Evolutionary conservation across 2,329 filamentous ascomycete species (phyloP), one percentile per base, ranked within the genome.

Genomic region (Atkinsonella texensis): DNA sequence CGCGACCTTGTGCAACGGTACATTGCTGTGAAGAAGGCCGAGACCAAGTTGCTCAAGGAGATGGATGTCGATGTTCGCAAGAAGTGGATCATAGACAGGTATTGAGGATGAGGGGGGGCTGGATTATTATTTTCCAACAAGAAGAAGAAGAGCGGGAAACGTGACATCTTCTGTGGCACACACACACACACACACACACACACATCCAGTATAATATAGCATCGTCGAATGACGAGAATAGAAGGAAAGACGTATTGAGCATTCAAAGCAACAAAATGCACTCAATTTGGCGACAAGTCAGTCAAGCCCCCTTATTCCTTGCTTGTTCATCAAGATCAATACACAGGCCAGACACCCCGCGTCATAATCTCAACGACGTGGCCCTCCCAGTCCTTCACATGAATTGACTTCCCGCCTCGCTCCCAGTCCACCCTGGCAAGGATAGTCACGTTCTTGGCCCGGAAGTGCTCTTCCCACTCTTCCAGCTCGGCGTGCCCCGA

Each of bases 61-160:
- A 79, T 87, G 74, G 58, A 57, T 0, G 66, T 69, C 4, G 63
- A 68, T 2, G 66, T 75, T 53, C 71, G 74, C 48, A 71, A 73
- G 56, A 63, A 69, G 13, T 88, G 83, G 79, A 65, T 87, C 51
- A 74, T 86, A 55, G 81, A 85, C 60, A 69, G 83, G 56, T 88
- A 87, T 41, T 67, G 51, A 62, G 17, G 10, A 7, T 2, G 20
- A 23, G 20, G 20, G 20, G 20, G 20, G 20, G 20, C 2, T 23
- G 2, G n/a, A n/a, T 15, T 20, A 32, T 17, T 20, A 20, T 9
- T 18, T 13, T 40, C 20, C 20, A 23, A 23, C 2, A 23, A 23
- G 20, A 4, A 23, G 20, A 23, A 23, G 28, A 28, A 28, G 28
- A 28, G 20, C 20, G n/a, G 28, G 5, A 28, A 28, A 28, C 7